Evolutionary conservation across 768 basidiomycete genomes (phyloP), one percentile per base, ranked within the genome.

Genomic region (Pleurotus ostreatus): DNA sequence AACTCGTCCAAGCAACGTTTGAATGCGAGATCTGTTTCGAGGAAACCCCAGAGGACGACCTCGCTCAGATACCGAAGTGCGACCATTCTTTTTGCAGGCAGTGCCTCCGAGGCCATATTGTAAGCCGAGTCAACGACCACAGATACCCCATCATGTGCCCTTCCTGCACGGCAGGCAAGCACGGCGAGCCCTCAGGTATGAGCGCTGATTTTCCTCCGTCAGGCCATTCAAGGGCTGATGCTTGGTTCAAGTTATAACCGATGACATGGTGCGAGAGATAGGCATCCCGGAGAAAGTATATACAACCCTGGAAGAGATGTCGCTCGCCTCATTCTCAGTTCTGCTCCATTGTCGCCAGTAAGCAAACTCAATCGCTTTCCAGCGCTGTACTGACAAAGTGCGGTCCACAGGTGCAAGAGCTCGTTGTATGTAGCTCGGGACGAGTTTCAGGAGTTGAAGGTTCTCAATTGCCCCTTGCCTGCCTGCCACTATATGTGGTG

Each of bases 81-180:
- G 59, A 62, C 12, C 82, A 84, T 59, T 48, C 46, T 38, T 76
- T 76, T 62, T 84, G 82, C 61, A 63, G 82, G 49, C 57, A 65
- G 2, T 84, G 83, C 63, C 54, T 81, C 44, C 66, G 62, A 54
- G 57, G 49, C 3, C 71, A 75, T 47, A 66, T 78, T 9, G 53
- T 59, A 20, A 63, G 69, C 6, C 72, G 73, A 65, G 65, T 84
- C 7, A 66, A 70, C 3, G 78, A 79, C 16, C 74, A 71, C 44
- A 73, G 73, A 5, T 82, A 74, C 49, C 82, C 82, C 1, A 73
- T 84, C 45, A 51, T 76, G 1, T 84, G 82, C 64, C 83, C 82
- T 0, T 57, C 72, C 15, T 84, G 83, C 57, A 66, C 64, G n/a
- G 63, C 65, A 5, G 49, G 60, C 18, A 56, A 59, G 12, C 57